These are phyloP conservation scores for Tetrahymena malaccensis DNA, from an alignment of 73 alveolate genomes.

Conservation along the genomic window DNA sequence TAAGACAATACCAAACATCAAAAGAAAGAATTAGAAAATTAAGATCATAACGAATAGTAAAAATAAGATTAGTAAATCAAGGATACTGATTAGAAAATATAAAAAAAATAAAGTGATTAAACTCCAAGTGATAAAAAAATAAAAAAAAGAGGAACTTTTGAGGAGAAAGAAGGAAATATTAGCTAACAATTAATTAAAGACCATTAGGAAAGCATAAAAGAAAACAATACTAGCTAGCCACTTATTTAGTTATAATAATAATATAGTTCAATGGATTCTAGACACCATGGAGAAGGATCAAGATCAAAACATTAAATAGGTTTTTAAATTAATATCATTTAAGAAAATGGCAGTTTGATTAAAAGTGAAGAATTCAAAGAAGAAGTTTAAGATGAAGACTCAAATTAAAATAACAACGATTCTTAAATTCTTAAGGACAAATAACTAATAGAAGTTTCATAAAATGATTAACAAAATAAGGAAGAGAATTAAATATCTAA, in stretches of 20 bases:
- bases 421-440: background rate
- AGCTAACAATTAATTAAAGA: background rate
- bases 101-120: too few species aligned
- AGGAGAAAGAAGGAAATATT: background rate
- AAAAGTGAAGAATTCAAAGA: background rate
- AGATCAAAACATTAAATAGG: background rate
- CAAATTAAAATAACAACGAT: too few species aligned
- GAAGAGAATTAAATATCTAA: background rate
- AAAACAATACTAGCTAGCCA: background rate
- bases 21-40: too few species aligned
- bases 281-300: background rate
- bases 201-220: background rate
- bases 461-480: background rate
- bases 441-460: background rate
- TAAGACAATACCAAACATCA: background rate
- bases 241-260: too few species aligned
- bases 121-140: too few species aligned
- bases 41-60: background rate
- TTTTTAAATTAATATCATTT: too few species aligned
- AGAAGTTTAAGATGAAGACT: background rate
- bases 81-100: too few species aligned
- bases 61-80: background rate
- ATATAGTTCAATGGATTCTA: background rate
- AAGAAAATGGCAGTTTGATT: background rate
- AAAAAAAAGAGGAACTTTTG: background rate